Evolutionary conservation across 208 protist species (phyloP), one percentile per base, ranked within the genome.

Genomic region (Trypanosoma mega): DNA sequence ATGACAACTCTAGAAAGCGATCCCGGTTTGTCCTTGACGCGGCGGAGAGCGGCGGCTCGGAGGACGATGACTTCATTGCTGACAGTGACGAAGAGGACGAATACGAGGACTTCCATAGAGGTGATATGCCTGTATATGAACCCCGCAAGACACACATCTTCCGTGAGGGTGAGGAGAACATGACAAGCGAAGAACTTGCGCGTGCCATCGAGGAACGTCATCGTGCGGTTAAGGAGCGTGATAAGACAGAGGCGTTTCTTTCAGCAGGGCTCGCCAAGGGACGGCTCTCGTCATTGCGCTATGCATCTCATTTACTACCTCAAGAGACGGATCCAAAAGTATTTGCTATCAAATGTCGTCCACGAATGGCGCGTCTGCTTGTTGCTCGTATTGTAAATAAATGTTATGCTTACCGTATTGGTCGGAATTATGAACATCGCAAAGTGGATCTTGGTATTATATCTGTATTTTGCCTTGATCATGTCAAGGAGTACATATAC

Each of bases 401-500:
- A 68, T 97, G 92, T 73, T 92, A 94, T 56, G 70, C 76, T 18
- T 92, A 87, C 64, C 81, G 85, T 39, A 81, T 85, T n/a, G 86
- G 88, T 16, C 52, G 72, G 36, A 94, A 94, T 67, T 87, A 83
- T 51, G 80, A 92, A 61, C 43, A 66, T 8, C 78, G 82, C 20
- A 90, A 87, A 47, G 76, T 87, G 1, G 92, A 97, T 52, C 73
- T 97, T 26, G 88, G 88, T 53, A 92, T 97, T 56, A 92, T 95
- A 47, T 97, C 92, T n/a, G 88, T 90, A 26, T 97, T 97, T 61
- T 76, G 76, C 44, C 71, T 94, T 2, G 92, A 97, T 69, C 92
- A 94, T 63, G 80, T 95, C 47, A 88, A 88, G 47, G 88, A 97
- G 75, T 97, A 95, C 74, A 93, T 97, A 27, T 97, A 97, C 60